Evolutionary conservation across 805 yeast genomes (phyloP), one percentile per base, ranked within the genome.

Genomic region (Lachancea kluyveri): DNA sequence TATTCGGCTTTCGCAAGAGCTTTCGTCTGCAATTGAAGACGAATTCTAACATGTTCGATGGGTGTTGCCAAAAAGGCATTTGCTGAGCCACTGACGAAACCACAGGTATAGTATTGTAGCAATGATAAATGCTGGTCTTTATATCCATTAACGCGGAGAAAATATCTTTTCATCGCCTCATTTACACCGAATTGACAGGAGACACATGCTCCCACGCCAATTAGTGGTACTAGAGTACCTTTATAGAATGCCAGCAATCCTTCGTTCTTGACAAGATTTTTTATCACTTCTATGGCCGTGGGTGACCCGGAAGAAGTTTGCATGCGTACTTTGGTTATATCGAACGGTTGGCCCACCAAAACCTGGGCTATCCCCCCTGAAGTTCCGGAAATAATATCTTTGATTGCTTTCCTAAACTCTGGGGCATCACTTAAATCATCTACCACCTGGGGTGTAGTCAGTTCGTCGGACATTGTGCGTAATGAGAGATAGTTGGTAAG

Each of bases 201-300:
- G 8, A 92, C 96, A 67, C 96, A 88, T 0, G 95, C 95, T 31
- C 98, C 98, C n/a, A 90, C 85, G 8, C 98, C 98, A 21, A 90
- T 58, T 46, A 92, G 67, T 13, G 98, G 98, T 1, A 96, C 88
- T 46, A 87, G 50, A 1, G 96, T 87, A 21, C 98, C 98, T 59
- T 94, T 79, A 58, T 92, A 92, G 51, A 92, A 85, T 0, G 94
- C 98, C 21, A 63, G 37, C 5, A 78, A 71, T 2, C 98, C 98
- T 59, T 92, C 98, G 36, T 82, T 77, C 24, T 68, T 65, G 22
- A 90, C 26, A 34, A 92, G 65, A 45, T 76, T 70, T 50, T 72
- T 71, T 13, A 87, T 77, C 8, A 86, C 95, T 46, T 86, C 94
- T 35, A 74, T 45, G 0, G 95, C 79, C 2, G 52, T 36, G 20